Evolutionary conservation across 2,329 filamentous ascomycete species (phyloP), one percentile per base, ranked within the genome.

Genomic region (Anisogramma anomala): DNA sequence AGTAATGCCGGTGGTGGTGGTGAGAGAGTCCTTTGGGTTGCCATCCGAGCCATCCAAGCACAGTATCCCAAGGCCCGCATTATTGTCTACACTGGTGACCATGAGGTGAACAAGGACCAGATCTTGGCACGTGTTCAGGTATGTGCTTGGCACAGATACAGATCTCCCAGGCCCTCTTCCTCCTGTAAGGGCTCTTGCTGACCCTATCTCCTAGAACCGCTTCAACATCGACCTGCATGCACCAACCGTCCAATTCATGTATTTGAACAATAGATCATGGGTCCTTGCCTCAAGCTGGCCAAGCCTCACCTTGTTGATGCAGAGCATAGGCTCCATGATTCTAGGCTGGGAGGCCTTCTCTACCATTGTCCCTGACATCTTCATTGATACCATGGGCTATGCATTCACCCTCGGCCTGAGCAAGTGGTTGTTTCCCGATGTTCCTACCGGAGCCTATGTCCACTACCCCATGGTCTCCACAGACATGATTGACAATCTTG

Each of bases 391-490:
- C 2, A 95, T 98, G 88, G 91, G 91, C 48, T 98, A 95, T 55
- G 87, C 89, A 19, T 98, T 96, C 57, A 75, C 84, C 0, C 73
- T 94, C 9, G 86, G 84, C 7, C 69, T 95, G 3, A 83, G 72
- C 60, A 91, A 87, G 56, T 72, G 83, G 48, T 68, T 96, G 18
- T 96, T 96, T 56, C 82, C 74, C 0, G 61, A 65, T 26, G 74
- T 95, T 1, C 84, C 89, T 0, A 95, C 87, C 0, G 87, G 77
- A 33, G 88, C 91, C 39, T 98, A 98, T 57, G 88, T 96, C 1
- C 91, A 98, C 64, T 98, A 96, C 58, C 91, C 91, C 1, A 96
- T 89, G 42, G 98, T 98, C 40, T 95, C 88, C 3, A 98, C 87
- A 37, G 91, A 98, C 55, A 98, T 98, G 91, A 75, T 98, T 3